Conservation (phyloP, 1,139 yeast genomes). For the Pichia sp. region DNA sequence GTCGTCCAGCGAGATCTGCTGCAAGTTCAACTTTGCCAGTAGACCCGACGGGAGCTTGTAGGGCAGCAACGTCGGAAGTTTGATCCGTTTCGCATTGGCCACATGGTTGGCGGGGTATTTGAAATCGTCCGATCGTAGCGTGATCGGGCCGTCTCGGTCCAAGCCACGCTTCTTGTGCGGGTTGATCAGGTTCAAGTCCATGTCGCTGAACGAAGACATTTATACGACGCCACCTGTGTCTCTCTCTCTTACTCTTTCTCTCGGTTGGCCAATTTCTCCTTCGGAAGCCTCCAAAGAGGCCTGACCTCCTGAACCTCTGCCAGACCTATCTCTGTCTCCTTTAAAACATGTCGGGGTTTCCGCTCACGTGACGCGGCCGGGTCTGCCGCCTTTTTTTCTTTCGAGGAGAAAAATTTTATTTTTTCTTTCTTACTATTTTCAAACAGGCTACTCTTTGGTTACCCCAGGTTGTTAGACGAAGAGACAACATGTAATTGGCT, state of each 20-base stretch:
- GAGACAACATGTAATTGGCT: neutral
- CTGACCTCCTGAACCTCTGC: neutral
- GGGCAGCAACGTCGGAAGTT: constrained; percentile 17
- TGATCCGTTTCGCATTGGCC: constrained; percentile 3
- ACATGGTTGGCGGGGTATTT: constrained; percentile 4
- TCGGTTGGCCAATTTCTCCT: neutral
- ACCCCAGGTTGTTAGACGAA: neutral
- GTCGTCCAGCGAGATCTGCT: constrained; percentile 11
- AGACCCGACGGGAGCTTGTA: constrained; percentile 12
- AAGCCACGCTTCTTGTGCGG: neutral
- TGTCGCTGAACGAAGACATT: constrained; percentile 1
- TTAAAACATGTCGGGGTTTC: neutral
- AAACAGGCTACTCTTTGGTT: neutral
- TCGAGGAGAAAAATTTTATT: neutral
- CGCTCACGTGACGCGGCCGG: neutral
- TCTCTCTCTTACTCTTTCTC: too few species aligned
- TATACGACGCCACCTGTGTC: neutral
- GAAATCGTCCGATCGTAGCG: constrained; percentile 6
- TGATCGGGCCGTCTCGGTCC: neutral
- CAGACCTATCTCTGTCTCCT: neutral
- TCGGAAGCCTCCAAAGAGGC: too few species aligned
- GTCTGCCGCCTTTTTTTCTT: neutral
- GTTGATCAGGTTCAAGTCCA: neutral
- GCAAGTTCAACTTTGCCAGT: constrained; percentile 4
- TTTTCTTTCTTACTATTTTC: neutral